Percentiles rank a stretch among this genome's conserved stretches.
Evolutionary conservation across 1,284 basidiomycete genomes (phyloP).

Genomic region (Apiotrichum porosum): DNA sequence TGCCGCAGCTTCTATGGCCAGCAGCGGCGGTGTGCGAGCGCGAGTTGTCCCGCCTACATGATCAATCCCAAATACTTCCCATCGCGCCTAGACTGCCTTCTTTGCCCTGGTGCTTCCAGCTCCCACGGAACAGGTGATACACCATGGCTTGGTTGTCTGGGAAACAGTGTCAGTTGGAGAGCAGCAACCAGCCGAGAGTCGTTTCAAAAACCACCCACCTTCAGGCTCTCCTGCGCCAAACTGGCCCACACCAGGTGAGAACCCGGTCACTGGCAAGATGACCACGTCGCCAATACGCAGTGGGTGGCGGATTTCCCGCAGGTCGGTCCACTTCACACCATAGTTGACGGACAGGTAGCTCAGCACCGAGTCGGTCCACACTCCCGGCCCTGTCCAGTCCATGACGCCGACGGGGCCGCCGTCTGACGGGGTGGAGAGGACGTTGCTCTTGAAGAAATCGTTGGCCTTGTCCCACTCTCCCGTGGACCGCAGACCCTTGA

Average conservation of each 20-base stretch:
- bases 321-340: conserved; percentile 42
- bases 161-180: no score
- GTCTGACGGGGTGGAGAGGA: conserved; percentile 27
- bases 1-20: no score
- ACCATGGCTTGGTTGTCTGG: conserved; percentile 44
- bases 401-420: conserved; percentile 46
- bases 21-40: no score
- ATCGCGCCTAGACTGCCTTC: no score
- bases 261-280: conserved; percentile 48
- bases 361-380: conserved; percentile 45
- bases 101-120: conserved; percentile 25
- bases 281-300: conserved; percentile 47
- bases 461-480: conserved; percentile 24
- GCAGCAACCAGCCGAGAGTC: background rate
- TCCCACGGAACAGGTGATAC: conserved; percentile 39
- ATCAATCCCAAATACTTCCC: no score
- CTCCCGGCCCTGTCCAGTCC: conserved; percentile 48
- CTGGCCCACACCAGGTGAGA: conserved; percentile 48
- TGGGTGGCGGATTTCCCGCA: conserved; percentile 35
- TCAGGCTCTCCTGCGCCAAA: conserved; percentile 34
- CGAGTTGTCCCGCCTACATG: no score
- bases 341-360: conserved; percentile 42
- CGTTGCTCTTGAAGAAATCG: conserved; percentile 7
- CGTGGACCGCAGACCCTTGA: conserved; percentile 20
- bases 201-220: background rate